Base-by-base conservation (phyloP, 2,329 filamentous ascomycete species). In the Furcasterigmium furcatum region DNA sequence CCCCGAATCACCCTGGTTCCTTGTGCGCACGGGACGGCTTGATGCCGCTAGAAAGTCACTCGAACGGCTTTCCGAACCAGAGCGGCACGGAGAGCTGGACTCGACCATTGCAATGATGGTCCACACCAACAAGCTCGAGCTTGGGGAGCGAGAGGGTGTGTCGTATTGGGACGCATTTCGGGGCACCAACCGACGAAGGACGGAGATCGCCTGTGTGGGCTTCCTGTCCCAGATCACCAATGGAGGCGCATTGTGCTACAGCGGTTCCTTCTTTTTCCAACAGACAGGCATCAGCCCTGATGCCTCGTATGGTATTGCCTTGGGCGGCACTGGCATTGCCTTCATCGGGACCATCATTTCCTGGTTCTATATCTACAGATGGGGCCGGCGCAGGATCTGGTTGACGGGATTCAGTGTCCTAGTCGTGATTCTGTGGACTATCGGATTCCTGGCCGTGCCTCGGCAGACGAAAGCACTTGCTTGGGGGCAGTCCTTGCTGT, bases 81-180 rank as follows among this genome's bases (percentile, higher is more conserved):
- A 53, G 32, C 50, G 55, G 35, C 54, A 66, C 40, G 47, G 66
- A 48, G 61, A 70, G 50, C 52, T 61, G 38, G 67, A 70, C 19
- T 55, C 59, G 35, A 62, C 62, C 2, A 51, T 73, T 22, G 64
- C 67, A 29, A 59, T 70, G 49, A 72, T 74, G 61, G 61, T 70
- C 2, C 64, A 71, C 45, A 74, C 71, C 22, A 65, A 72, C 54
- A 65, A 73, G 55, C 53, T 73, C 5, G 74, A 78, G 54, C 63
- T 68, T 44, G 58, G 67, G 45, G 58, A 68, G 49, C 62, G 58
- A 1, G 49, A 52, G 1, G 72, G 72, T 3, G 64, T 63, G 9
- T 59, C 53, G 1, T 74, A 75, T 48, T 52, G 55, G 45, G 73
- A 78, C 50, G 72, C 67, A 47, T 77, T 79, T 65, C 60, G 60